A percentile compares a stretch with the other conserved stretches of the same genome.
phyloP scores from a whole-genome alignment of 805 yeast genomes.

The Schizosaccharomyces osmophilus region DNA sequence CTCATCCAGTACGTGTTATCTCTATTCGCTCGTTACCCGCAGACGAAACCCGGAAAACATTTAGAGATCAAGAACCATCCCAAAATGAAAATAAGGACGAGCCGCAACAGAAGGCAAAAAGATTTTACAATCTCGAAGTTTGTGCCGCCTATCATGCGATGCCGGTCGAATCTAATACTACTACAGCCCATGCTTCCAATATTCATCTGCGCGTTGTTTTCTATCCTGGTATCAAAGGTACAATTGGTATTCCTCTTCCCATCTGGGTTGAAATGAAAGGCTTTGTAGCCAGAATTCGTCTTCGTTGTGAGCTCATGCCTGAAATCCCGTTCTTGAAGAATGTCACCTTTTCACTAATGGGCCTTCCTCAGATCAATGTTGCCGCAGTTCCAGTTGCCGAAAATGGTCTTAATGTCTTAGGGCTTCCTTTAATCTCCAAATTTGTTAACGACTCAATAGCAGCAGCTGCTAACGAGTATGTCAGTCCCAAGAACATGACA shows the following conservation, averaged over 20 bases:
- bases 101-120: not conserved
- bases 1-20: constrained; percentile 1
- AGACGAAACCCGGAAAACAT: not conserved
- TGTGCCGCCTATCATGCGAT: constrained; percentile 1
- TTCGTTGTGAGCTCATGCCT: not conserved
- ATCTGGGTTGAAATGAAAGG: constrained; percentile 2
- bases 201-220: not conserved
- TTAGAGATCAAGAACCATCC: not conserved
- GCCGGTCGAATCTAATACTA: not conserved
- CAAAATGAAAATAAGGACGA: not conserved
- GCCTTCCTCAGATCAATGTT: not conserved
- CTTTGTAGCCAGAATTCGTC: not conserved
- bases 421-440: constrained; percentile 1
- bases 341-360: constrained; percentile 1
- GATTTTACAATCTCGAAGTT: not conserved
- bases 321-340: constrained; percentile 2
- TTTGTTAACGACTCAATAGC: not conserved
- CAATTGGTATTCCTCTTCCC: constrained; percentile 1
- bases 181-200: not conserved
- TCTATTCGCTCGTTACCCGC: constrained; percentile 1
- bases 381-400: constrained; percentile 1
- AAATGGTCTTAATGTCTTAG: not conserved
- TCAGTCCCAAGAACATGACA: not conserved
- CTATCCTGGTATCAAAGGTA: constrained; percentile 1
- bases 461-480: constrained; percentile 2